Evolutionary conservation across 805 yeast genomes (phyloP), one percentile per base, ranked within the genome.

Genomic region (Scheffersomyces coipomensis): DNA sequence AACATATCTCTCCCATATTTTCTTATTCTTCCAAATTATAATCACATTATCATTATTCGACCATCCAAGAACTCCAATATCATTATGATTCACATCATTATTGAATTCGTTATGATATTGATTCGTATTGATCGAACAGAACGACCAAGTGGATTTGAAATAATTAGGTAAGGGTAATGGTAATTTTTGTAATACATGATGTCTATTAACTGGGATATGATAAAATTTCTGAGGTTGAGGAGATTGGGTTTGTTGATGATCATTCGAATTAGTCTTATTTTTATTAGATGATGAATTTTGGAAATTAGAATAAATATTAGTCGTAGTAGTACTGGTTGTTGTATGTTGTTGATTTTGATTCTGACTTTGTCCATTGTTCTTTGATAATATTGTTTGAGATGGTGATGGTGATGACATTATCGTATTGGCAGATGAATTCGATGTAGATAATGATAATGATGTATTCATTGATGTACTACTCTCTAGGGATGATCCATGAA

Each of bases 101-200:
- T 34, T 48, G 8, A 32, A 45, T 15, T 62, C 57, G 10, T 48
- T 29, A 39, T 65, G 72, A 40, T 66, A 67, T 36, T 66, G 62
- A 39, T 63, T 64, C 15, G 78, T 73, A 50, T 86, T 83, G 12
- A 79, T 70, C 0, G 91, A 84, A 37, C 88, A 87, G 64, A 85
- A 87, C 29, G 93, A 83, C 97, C 97, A 90, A 12, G 85, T 83
- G 2, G 91, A 83, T 37, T 83, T 79, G 60, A 90, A 85, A 56
- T 89, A 89, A 34, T 74, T 71, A 13, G 71, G 72, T 17, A 89
- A 86, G 42, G 81, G 75, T 36, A 88, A 70, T 10, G 89, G 88
- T 8, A 85, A 46, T 34, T 69, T 76, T 37, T 78, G 76, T 36
- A 90, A 66, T 17, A 86, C 52, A 58, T 88, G 96, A 16, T 79